These are phyloP conservation scores for Opeltia flavorubescens DNA, from an alignment of 495 filamentous ascomycete genomes.

Conservation along the genomic window DNA sequence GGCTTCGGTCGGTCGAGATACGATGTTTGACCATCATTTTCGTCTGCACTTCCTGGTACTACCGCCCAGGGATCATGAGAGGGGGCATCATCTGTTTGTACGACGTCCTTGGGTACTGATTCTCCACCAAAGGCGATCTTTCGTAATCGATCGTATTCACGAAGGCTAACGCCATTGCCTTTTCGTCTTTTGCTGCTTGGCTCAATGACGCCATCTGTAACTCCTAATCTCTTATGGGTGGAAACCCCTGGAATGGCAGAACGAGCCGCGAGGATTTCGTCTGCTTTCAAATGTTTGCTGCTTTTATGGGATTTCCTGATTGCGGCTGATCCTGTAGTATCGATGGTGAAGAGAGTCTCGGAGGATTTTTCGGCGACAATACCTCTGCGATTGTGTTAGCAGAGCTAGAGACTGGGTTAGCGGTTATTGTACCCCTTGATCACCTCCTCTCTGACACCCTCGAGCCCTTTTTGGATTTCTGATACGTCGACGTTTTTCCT, in stretches of 20 bases:
- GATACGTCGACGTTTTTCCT: conserved; percentile 92
- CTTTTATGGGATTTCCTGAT: conserved; percentile 49
- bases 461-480: conserved; percentile 69
- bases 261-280: conserved; percentile 78
- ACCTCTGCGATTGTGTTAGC: conserved; percentile 42
- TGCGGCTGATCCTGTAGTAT: conserved; percentile 50
- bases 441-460: conserved; percentile 71
- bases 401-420: neutral
- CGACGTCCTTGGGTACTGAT: conserved; percentile 36
- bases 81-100: conserved; percentile 38
- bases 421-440: conserved; percentile 56
- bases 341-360: conserved; percentile 68
- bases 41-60: conserved; percentile 20
- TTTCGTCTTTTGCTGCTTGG: conserved; percentile 55
- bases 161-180: conserved; percentile 61
- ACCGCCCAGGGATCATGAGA: conserved; percentile 69
- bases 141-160: conserved; percentile 63
- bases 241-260: conserved; percentile 68
- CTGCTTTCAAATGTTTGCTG: conserved; percentile 65
- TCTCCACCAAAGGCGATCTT: conserved; percentile 62
- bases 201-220: conserved; percentile 54
- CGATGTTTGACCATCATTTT: conserved; percentile 37
- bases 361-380: conserved; percentile 66
- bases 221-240: conserved; percentile 51
- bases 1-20: conserved; percentile 50